Evolutionary conservation across 2,329 filamentous ascomycete species (phyloP).

Genomic region (Hymenoscyphus salicellus): DNA sequence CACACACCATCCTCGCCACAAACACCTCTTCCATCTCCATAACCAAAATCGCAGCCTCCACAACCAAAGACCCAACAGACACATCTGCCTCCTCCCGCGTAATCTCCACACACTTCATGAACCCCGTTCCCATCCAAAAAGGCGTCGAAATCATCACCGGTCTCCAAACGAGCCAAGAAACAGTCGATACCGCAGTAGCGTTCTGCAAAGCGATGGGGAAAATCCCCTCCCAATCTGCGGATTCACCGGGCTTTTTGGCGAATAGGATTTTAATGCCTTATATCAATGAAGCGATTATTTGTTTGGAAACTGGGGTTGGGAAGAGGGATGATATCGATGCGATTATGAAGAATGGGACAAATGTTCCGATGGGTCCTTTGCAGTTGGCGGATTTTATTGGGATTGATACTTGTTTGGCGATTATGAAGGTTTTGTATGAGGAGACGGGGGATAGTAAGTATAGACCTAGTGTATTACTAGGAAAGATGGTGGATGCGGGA

Average conservation of each 20-base stretch:
- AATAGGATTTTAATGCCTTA: slow-evolving; percentile 99
- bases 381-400: slow-evolving; percentile 96
- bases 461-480: slow-evolving; percentile 78
- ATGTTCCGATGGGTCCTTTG: slow-evolving; percentile 95
- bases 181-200: slow-evolving; percentile 75
- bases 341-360: slow-evolving; percentile 99
- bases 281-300: slow-evolving; percentile 97
- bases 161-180: slow-evolving; percentile 81
- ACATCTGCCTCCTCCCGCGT: slow-evolving; percentile 81
- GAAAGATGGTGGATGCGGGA: slow-evolving; percentile 96
- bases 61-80: slow-evolving; percentile 73
- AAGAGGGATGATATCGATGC: slow-evolving; percentile 87
- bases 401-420: slow-evolving; percentile 89
- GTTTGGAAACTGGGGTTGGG: slow-evolving; percentile 89
- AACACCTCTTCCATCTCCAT: slow-evolving; percentile 99
- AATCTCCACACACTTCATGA: slow-evolving; percentile 98
- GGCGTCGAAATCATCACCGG: slow-evolving; percentile 97
- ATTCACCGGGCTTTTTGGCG: slow-evolving; percentile 90
- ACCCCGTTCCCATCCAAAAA: slow-evolving; percentile 94
- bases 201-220: slow-evolving; percentile 95
- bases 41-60: slow-evolving; percentile 88
- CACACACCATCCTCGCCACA: slow-evolving; percentile 87
- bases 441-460: slow-evolving; percentile 97
- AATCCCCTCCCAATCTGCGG: slow-evolving; percentile 79
- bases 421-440: slow-evolving; percentile 90